Base-by-base conservation (phyloP, 371 early-diverging fungal species). In the Saksenaea vasiformis region DNA sequence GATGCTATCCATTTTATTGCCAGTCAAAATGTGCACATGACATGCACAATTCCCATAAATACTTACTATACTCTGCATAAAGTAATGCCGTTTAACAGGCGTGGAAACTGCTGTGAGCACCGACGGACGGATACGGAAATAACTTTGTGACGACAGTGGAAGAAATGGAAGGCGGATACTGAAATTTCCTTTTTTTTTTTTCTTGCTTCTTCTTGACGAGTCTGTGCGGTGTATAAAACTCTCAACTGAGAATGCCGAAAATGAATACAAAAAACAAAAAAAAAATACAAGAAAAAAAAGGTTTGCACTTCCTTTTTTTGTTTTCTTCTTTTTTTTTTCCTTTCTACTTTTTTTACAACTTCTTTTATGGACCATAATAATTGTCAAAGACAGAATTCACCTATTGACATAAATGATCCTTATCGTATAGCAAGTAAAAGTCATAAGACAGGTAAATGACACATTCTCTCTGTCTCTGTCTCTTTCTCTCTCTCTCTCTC, bases 221-320 rank as follows among this genome's bases (percentile, higher is more conserved):
- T 47, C 51, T 47, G 47, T 47, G 47, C 47, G 47, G 47, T 47
- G 47, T 47, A n/a, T 43, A 10, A 43, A 43, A 43, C 44, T n/a
- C 17, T 47, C 22, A 22, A 47, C 51, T 47, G 51, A 31, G 51
- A 47, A 47, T 47, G 51, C 51, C 51, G 51, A 47, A 47, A 47
- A 47, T 47, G 51, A 22, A 47, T 47, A 47, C 51, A 26, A 22
- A 47, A 54, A 34, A 31, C 26, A 34, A 60, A 26, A 53, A 47
- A 36, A 36, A 43, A n/a, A n/a, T n/a, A n/a, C n/a, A n/a, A n/a
- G n/a, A n/a, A n/a, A n/a, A n/a, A n/a, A n/a, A n/a, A n/a, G n/a
- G n/a, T n/a, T 22, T 54, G n/a, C 10, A 22, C 39, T 54, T 17
- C 31, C 41, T 34, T 26, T 61, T 53, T 13, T 22, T 26, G 22